A percentile compares a stretch with the other conserved stretches of the same genome.
Evolutionary conservation across 768 basidiomycete genomes (phyloP).

Genomic region (Tulasnella sp.): DNA sequence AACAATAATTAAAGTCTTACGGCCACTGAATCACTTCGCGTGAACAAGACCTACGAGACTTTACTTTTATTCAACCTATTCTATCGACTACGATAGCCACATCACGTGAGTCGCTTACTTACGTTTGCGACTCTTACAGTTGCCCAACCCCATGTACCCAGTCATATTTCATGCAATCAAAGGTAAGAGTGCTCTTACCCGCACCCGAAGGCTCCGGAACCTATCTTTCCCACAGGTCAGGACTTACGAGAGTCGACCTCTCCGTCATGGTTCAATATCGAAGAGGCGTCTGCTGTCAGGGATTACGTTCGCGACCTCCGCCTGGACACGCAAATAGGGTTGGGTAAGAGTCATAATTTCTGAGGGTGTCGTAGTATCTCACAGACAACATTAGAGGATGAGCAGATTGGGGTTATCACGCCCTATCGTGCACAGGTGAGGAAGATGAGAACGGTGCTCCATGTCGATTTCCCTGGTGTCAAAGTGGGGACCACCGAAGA

Average conservation of each 20-base stretch:
- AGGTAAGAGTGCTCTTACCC: conserved; percentile 38
- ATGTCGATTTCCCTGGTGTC: conserved; percentile 31
- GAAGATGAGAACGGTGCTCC: conserved; percentile 38
- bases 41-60: too few relatives aligned
- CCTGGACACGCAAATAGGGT: conserved; percentile 29
- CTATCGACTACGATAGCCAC: too few relatives aligned
- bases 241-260: conserved; percentile 41
- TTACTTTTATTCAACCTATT: too few relatives aligned
- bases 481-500: conserved; percentile 44
- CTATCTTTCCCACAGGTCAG: conserved; percentile 33
- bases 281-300: conserved; percentile 41
- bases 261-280: conserved; percentile 44
- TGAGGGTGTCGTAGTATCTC: background rate
- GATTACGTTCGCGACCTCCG: conserved; percentile 39
- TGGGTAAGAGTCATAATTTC: background rate
- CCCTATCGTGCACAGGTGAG: conserved; percentile 44
- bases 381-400: conserved; percentile 32
- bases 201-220: background rate
- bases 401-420: conserved; percentile 43
- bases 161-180: conserved; percentile 58
- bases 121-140: too few relatives aligned
- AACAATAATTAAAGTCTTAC: too few relatives aligned
- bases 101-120: too few relatives aligned
- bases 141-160: conserved; percentile 52
- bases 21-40: too few relatives aligned